Percentiles rank a stretch among this genome's conserved stretches.
These are phyloP conservation scores for Cephaloascus albidus DNA, from an alignment of 805 yeast genomes.

Conservation along the genomic window DNA sequence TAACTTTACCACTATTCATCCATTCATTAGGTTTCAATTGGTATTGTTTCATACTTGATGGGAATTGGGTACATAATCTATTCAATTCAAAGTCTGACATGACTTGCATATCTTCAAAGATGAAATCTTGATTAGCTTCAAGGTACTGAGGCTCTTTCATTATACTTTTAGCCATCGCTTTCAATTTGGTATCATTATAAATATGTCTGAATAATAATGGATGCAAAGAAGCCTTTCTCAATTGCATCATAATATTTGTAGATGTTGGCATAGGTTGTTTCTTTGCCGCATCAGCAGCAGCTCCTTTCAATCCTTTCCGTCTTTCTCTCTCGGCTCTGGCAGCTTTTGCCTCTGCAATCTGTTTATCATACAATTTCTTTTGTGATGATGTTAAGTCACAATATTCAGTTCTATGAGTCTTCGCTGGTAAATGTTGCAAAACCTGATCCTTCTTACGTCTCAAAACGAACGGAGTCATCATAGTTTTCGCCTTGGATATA, in stretches of 20 bases:
- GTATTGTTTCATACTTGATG: slow-evolving; percentile 48
- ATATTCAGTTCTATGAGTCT: slow-evolving; percentile 50
- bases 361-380: slow-evolving; percentile 47
- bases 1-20: slow-evolving; percentile 68
- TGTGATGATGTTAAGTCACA: slow-evolving; percentile 59
- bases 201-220: slow-evolving; percentile 72
- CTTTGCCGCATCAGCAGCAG: slow-evolving; percentile 22
- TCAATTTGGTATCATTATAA: slow-evolving; percentile 47
- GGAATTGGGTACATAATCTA: slow-evolving; percentile 62
- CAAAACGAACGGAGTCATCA: slow-evolving; percentile 97
- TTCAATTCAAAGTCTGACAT: slow-evolving; percentile 91
- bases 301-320: slow-evolving; percentile 25
- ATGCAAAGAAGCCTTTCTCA: slow-evolving; percentile 89
- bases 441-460: slow-evolving; percentile 92
- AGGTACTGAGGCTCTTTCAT: slow-evolving; percentile 72
- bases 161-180: slow-evolving; percentile 66
- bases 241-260: slow-evolving; percentile 73
- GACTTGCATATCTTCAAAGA: slow-evolving; percentile 88
- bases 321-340: slow-evolving; percentile 33
- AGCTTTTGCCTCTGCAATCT: slow-evolving; percentile 36
- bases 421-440: slow-evolving; percentile 77
- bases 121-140: slow-evolving; percentile 68
- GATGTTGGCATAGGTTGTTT: slow-evolving; percentile 30
- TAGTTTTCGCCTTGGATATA: slow-evolving; percentile 83
- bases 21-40: slow-evolving; percentile 45